phyloP scores from a whole-genome alignment of 2,329 filamentous ascomycete species.

The Geosmithia flava region DNA sequence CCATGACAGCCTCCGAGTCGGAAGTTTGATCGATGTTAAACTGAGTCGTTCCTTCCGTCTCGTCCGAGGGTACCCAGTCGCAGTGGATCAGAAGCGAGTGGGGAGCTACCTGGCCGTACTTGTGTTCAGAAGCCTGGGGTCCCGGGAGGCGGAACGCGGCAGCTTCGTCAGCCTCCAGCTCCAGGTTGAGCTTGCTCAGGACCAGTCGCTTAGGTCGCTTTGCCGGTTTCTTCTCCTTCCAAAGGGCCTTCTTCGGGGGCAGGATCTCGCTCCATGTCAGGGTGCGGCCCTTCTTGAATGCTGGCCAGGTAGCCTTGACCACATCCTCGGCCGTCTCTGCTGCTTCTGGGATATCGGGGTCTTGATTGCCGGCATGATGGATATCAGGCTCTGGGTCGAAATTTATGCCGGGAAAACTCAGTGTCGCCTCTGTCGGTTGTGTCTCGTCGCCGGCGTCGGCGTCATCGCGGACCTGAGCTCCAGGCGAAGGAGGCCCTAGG shows the following conservation, averaged over 20 bases:
- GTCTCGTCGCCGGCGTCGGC: conserved; percentile 19
- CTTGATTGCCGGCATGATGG: conserved; percentile 38
- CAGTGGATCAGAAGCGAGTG: conserved; percentile 23
- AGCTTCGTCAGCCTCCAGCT: conserved; percentile 77
- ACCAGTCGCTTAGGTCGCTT: conserved; percentile 74
- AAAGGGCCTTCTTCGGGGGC: conserved; percentile 66
- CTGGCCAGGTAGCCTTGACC: conserved; percentile 68
- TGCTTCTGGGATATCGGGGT: conserved; percentile 52
- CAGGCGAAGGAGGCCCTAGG: conserved; percentile 29
- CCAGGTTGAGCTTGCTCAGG: conserved; percentile 78
- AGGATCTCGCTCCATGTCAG: conserved; percentile 75
- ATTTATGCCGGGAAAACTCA: conserved; percentile 29
- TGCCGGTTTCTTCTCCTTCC: conserved; percentile 63
- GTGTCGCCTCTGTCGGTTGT: conserved; percentile 15
- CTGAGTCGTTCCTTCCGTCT: conserved; percentile 22
- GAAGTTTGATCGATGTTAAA: conserved; percentile 38
- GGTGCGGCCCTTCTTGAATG: conserved; percentile 62
- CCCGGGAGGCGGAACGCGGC: conserved; percentile 70
- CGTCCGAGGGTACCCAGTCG: conserved; percentile 21
- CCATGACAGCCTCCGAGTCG: conserved; percentile 56
- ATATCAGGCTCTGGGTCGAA: conserved; percentile 32
- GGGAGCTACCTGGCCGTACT: conserved; percentile 24
- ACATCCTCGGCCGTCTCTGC: conserved; percentile 64
- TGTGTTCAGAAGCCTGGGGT: conserved; percentile 30
- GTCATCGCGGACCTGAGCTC: conserved; percentile 27